Conservation (phyloP, 345 rosid genomes). For the Eucalyptus brandiana region DNA sequence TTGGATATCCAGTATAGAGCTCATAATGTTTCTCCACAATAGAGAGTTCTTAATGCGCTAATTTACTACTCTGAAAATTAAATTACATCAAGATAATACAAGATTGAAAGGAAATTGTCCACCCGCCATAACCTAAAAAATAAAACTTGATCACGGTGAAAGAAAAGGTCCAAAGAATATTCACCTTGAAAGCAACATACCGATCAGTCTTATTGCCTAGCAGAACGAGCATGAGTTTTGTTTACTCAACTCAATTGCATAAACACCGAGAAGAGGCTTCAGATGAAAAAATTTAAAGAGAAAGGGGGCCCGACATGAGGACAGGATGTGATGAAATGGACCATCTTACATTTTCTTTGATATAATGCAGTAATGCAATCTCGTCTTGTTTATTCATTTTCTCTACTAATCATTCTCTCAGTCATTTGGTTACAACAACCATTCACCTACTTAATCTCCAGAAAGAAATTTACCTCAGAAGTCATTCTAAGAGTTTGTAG, state of each 20-base stretch:
- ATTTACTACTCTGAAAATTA: not conserved
- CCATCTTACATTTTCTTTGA: rapidly evolving
- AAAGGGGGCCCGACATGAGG: too few species aligned
- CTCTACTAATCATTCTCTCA: too few species aligned
- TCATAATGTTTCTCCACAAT: not conserved
- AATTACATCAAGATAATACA: not conserved
- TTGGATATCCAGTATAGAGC: not conserved
- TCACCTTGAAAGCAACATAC: constrained; percentile 47
- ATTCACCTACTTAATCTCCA: too few species aligned
- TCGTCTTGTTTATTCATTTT: too few species aligned
- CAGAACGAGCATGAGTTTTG: constrained; percentile 24
- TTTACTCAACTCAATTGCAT: constrained; percentile 35
- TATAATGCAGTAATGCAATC: not conserved
- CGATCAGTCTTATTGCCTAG: constrained; percentile 31
- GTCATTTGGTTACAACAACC: too few species aligned
- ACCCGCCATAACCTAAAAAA: not conserved
- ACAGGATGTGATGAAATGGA: too few species aligned
- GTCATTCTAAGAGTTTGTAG: too few species aligned
- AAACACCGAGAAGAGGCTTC: not conserved
- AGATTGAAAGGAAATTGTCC: not conserved
- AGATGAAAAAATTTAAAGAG: not conserved
- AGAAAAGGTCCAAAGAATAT: not conserved
- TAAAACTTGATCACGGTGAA: too few species aligned
- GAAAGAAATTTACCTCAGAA: too few species aligned
- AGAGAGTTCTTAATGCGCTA: too few species aligned